phyloP scores from a whole-genome alignment of 2,329 filamentous ascomycete species.

The Rhytidhysteron rufulum region DNA sequence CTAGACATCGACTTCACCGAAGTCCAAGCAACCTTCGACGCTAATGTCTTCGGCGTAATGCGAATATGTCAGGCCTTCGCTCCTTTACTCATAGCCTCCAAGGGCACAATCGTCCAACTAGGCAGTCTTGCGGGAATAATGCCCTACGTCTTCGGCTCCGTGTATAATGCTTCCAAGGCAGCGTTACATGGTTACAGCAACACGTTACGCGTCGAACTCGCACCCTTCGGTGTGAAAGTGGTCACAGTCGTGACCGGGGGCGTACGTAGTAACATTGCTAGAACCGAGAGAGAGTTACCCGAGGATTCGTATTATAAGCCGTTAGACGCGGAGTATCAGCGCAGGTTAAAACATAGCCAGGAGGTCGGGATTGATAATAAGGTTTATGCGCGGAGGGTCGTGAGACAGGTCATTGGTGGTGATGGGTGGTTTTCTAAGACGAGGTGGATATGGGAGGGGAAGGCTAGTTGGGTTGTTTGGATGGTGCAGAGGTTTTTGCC shows the following conservation, averaged over 20 bases:
- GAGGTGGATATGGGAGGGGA: constrained; percentile 54
- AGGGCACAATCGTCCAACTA: constrained; percentile 45
- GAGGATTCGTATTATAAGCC: constrained; percentile 50
- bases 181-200: constrained; percentile 57
- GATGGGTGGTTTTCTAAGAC: constrained; percentile 33
- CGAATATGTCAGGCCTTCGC: constrained; percentile 54
- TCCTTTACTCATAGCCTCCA: constrained; percentile 48
- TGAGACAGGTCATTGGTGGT: constrained; percentile 46
- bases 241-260: constrained; percentile 55
- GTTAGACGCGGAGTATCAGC: constrained; percentile 49
- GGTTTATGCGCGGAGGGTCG: constrained; percentile 53
- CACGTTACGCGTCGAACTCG: constrained; percentile 55
- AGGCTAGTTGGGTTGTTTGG: constrained; percentile 47
- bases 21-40: constrained; percentile 46
- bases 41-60: constrained; percentile 58
- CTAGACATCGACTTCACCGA: constrained; percentile 51
- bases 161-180: constrained; percentile 58
- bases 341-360: constrained; percentile 52
- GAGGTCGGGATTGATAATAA: constrained; percentile 49
- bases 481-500: constrained; percentile 48
- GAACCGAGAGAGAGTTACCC: constrained; percentile 47
- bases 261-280: constrained; percentile 56
- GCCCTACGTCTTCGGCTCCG: constrained; percentile 39
- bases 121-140: constrained; percentile 43
- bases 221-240: constrained; percentile 47